Base-by-base conservation (phyloP, 2,329 filamentous ascomycete species). In the Aspergillus sp. region DNA sequence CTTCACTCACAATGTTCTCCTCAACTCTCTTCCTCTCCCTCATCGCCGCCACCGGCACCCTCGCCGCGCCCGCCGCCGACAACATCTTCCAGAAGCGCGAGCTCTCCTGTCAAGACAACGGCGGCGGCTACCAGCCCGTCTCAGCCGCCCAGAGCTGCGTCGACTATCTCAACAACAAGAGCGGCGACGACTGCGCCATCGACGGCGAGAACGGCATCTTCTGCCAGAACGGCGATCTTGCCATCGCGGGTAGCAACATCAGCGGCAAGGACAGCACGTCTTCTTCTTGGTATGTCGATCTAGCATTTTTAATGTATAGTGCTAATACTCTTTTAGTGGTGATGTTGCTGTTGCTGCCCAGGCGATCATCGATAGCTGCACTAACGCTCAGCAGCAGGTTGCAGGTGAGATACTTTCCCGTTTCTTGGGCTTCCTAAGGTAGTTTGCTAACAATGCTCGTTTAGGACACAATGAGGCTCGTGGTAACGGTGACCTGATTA, bases 111-210 rank as follows among this genome's bases (percentile, higher is more conserved):
- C 34, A 48, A 17, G 48, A 56, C 34, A 51, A 48, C 20, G 42
- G 55, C 22, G 49, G 55, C 41, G 41, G 24, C 13, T 52, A 52
- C 34, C 55, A 49, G 5, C 55, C 55, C 22, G 42, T 57, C n/a
- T 13, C 22, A 12, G 48, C 52, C 19, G 55, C 42, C 1, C 48
- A 57, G 20, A 46, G 19, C 34, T 57, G 55, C 44, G 49, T 57
- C 34, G 34, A 57, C 41, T 57, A 48, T 24, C 42, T 52, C 24
- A 42, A 42, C 33, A 17, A 30, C 5, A 52, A 52, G 44, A 34
- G 41, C 54, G 20, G 15, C 5, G 27, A 11, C 13, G 13, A 40
- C 33, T 57, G 55, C 44, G 4, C 9, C 20, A 40, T 57, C 8
- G 8, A 22, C 19, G 49, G 55, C 33, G 44, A 52, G 12, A 52